Conservation (phyloP, 768 basidiomycete species). For the Pleurotus djamor region DNA sequence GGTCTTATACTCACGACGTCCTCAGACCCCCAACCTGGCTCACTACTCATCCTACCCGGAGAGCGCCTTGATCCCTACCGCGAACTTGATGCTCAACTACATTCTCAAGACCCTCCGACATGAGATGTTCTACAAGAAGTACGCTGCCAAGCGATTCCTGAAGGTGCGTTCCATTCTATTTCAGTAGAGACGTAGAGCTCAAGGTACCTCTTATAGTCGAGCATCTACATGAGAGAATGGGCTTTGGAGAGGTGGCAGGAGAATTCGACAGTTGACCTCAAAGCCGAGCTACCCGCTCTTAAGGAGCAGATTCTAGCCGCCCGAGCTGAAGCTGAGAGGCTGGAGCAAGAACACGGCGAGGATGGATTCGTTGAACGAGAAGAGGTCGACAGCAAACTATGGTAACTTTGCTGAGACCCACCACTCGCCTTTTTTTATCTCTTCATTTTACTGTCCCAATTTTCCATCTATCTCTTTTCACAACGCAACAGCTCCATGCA, state of each 20-base stretch:
- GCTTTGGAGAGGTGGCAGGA: conserved; percentile 75
- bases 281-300: conserved; percentile 54
- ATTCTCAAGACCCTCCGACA: conserved; percentile 78
- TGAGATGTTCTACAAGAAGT: conserved; percentile 92
- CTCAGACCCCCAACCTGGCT: conserved; percentile 77
- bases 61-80: conserved; percentile 79
- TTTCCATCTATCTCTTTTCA: conserved; percentile 1
- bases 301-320: conserved; percentile 52
- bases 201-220: conserved; percentile 48
- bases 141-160: conserved; percentile 84
- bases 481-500: not conserved
- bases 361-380: not conserved
- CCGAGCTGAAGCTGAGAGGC: conserved; percentile 18
- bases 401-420: not conserved
- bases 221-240: conserved; percentile 84
- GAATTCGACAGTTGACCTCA: conserved; percentile 53
- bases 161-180: conserved; percentile 51
- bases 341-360: conserved; percentile 7
- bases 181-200: not conserved
- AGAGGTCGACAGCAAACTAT: not conserved
- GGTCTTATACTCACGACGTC: conserved; percentile 3
- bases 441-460: not conserved
- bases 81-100: conserved; percentile 92
- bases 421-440: not conserved
- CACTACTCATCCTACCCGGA: conserved; percentile 96